These are phyloP conservation scores for Penicillium corylophilum DNA, from an alignment of 2,329 filamentous ascomycete genomes.

Conservation along the genomic window DNA sequence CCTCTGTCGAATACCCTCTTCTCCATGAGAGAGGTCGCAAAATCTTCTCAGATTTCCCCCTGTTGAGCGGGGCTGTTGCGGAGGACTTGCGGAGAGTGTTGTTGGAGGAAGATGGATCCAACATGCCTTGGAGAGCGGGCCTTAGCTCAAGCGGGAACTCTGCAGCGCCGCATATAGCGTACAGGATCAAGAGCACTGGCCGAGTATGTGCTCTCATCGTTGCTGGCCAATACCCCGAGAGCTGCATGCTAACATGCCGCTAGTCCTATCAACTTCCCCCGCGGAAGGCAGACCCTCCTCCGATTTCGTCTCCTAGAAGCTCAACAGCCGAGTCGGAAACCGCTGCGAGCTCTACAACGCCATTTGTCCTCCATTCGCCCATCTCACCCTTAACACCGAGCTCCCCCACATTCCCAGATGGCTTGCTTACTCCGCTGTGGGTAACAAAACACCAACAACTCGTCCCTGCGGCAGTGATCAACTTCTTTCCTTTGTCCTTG, in stretches of 20 bases:
- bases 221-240: neutral
- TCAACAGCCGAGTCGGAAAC: slow-evolving; percentile 50
- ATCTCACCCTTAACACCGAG: slow-evolving; percentile 84
- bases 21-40: slow-evolving; percentile 59
- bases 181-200: slow-evolving; percentile 71
- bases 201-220: slow-evolving; percentile 64
- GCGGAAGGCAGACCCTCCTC: slow-evolving; percentile 61
- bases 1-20: slow-evolving; percentile 46
- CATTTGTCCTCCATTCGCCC: slow-evolving; percentile 75
- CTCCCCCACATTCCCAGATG: slow-evolving; percentile 85
- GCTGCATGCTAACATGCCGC: slow-evolving; percentile 15
- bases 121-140: slow-evolving; percentile 66
- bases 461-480: slow-evolving; percentile 75
- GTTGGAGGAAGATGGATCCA: slow-evolving; percentile 61
- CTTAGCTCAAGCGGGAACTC: slow-evolving; percentile 49
- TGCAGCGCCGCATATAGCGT: slow-evolving; percentile 49
- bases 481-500: slow-evolving; percentile 74
- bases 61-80: slow-evolving; percentile 64
- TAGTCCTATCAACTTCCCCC: slow-evolving; percentile 59
- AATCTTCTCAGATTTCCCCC: slow-evolving; percentile 69
- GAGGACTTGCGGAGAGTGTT: slow-evolving; percentile 66
- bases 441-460: slow-evolving; percentile 83
- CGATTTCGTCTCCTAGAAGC: slow-evolving; percentile 50
- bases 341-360: slow-evolving; percentile 40
- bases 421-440: slow-evolving; percentile 79